Evolutionary conservation across 371 early-diverging fungal genomes (phyloP), one percentile per base, ranked within the genome.

Genomic region (Cladochytrium tenue): DNA sequence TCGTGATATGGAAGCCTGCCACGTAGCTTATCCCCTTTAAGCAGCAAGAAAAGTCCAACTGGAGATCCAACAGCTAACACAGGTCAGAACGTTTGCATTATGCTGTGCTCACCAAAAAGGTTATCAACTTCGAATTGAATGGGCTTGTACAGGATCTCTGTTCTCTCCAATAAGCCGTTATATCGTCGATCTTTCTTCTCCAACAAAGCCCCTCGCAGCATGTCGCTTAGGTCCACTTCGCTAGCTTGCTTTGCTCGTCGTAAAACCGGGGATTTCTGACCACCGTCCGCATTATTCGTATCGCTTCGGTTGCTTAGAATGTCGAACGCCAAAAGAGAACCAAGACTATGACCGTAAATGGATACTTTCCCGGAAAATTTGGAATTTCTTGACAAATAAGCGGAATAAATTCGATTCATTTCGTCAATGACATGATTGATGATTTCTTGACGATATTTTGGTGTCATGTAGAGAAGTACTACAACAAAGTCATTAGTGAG

Each of bases 381-480:
- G 0, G 93, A 93, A 71, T 93, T 88, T 15, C 88, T 83, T 33
- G 78, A 66, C 23, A 83, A 77, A 68, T 87, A 94, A 25, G 87
- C 73, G 2, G 71, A 51, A 73, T 91, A 93, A 0, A 92, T 86
- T 17, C 87, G 66, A 69, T 91, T 93, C 56, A 91, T 72, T 72
- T 92, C 93, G 15, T 77, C 78, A 15, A 91, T 79, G 51, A 92
- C 88, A 15, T 88, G 83, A 33, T 77, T 77, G 57, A 90, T 84
- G 90, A 94, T 92, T 62, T 89, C 82, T 64, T 89, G 88, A 25
- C 91, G 86, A 62, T 91, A 91, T 69, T 76, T 84, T 2, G 90
- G 90, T 2, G 92, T 91, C 88, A 93, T 89, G 66, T 94, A 94
- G 2, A 92, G 73, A 13, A 92, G 79, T 0, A 93, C 91, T 92